A percentile compares a stretch with the other conserved stretches of the same genome.
Evolutionary conservation across 164 flowering plant genomes (phyloP).

Genomic region (Vitis riparia): DNA sequence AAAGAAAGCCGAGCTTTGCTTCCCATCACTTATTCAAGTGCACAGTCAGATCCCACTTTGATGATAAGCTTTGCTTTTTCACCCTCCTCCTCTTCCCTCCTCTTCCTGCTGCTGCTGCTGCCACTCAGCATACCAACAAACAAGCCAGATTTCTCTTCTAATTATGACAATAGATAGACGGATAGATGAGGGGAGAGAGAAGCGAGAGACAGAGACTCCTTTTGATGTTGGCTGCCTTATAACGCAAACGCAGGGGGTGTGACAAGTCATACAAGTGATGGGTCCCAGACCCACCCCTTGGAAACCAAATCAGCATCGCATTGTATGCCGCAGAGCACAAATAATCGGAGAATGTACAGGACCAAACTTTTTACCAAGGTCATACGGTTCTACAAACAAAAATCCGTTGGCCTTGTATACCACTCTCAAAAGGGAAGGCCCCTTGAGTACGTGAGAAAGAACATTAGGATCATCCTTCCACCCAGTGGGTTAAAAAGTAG

Average conservation of each 20-base stretch:
- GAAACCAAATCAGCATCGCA: neutral
- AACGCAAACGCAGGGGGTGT: constrained; percentile 28
- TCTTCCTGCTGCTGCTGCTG: neutral
- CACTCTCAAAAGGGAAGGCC: too few relatives aligned
- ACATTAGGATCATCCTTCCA: too few relatives aligned
- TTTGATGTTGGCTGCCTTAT: constrained; percentile 26
- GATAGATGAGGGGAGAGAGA: constrained; percentile 2
- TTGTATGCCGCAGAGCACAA: neutral
- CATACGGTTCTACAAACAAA: neutral
- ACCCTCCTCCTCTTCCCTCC: neutral
- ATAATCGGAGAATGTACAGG: neutral
- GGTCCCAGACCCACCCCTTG: constrained; percentile 13
- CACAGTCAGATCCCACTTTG: constrained; percentile 46
- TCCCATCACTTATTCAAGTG: constrained; percentile 30
- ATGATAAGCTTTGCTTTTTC: constrained; percentile 22
- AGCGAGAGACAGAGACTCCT: constrained; percentile 6
- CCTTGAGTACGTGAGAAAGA: neutral
- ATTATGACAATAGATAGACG: constrained; percentile 11
- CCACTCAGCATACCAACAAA: constrained; percentile 21
- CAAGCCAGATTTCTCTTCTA: constrained; percentile 20
- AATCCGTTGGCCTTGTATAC: neutral
- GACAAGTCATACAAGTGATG: constrained; percentile 29
- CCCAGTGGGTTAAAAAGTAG: neutral
- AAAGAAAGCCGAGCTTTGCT: constrained; percentile 19
- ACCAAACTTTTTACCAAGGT: neutral